phyloP scores from a whole-genome alignment of 805 yeast genomes.

The Ogataea glucozyma region DNA sequence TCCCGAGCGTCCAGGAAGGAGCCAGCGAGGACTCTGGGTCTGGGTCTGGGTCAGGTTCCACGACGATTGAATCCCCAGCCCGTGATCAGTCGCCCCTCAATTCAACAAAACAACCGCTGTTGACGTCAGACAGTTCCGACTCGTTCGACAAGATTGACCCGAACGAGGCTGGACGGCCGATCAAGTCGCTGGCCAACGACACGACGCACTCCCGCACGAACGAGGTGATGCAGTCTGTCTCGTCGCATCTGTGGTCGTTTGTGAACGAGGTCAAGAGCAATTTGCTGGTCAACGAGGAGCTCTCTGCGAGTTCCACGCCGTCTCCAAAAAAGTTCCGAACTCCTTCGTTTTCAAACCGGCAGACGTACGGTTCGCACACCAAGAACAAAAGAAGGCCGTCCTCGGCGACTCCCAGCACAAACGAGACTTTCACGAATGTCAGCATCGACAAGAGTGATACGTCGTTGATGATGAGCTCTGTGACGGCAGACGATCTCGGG shows the following conservation, averaged over 20 bases:
- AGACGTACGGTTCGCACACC: slow-evolving; percentile 30
- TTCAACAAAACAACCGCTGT: slow-evolving; percentile 6
- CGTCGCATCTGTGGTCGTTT: slow-evolving; percentile 50
- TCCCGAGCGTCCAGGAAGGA: slow-evolving; percentile 32
- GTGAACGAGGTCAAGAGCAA: slow-evolving; percentile 48
- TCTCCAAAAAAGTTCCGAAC: slow-evolving; percentile 25
- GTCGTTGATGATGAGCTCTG: slow-evolving; percentile 12
- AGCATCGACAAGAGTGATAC: slow-evolving; percentile 9
- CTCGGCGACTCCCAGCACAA: not conserved
- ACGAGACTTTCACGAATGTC: slow-evolving; percentile 19
- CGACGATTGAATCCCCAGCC: too few relatives aligned
- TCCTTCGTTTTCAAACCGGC: slow-evolving; percentile 33
- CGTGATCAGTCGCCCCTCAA: slow-evolving; percentile 8
- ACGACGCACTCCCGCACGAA: slow-evolving; percentile 17
- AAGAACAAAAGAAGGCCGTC: slow-evolving; percentile 20
- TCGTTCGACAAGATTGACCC: slow-evolving; percentile 18
- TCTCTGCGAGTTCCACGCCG: slow-evolving; percentile 9
- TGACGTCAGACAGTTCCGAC: slow-evolving; percentile 17
- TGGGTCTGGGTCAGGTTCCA: too few relatives aligned
- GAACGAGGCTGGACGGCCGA: slow-evolving; percentile 29
- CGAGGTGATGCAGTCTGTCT: slow-evolving; percentile 40
- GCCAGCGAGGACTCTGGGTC: too few relatives aligned
- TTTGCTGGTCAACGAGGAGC: slow-evolving; percentile 25
- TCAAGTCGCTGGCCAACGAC: slow-evolving; percentile 25
- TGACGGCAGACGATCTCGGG: slow-evolving; percentile 8